A percentile compares a stretch with the other conserved stretches of the same genome.
These are phyloP conservation scores for Auxenochlorella pyrenoidosa DNA, from an alignment of 139 green algal species.

Conservation along the genomic window DNA sequence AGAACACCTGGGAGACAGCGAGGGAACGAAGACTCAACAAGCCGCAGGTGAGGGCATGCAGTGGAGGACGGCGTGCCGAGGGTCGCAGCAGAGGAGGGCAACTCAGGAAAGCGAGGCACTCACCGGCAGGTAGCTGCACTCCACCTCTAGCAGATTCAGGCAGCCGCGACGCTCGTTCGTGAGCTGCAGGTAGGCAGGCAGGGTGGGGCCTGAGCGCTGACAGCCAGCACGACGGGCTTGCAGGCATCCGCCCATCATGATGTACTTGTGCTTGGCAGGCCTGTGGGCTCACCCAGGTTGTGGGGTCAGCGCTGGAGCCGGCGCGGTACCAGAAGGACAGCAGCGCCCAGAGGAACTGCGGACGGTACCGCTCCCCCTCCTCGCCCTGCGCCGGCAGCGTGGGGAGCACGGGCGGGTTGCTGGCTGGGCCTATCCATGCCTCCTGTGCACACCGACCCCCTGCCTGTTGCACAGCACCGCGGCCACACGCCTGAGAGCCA, in stretches of 20 bases:
- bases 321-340: slow-evolving; percentile 15
- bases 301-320: background rate
- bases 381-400: slow-evolving; percentile 4
- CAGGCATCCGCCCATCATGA: no score
- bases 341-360: slow-evolving; percentile 18
- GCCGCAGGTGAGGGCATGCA: no score
- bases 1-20: background rate
- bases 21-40: background rate
- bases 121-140: slow-evolving; percentile 29
- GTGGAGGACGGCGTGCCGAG: no score
- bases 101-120: background rate
- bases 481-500: background rate
- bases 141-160: background rate
- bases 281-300: background rate
- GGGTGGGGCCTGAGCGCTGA: no score
- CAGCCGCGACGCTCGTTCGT: slow-evolving; percentile 12
- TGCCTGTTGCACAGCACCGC: background rate
- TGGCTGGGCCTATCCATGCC: no score
- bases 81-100: no score
- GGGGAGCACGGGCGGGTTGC: no score
- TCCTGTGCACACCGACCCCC: no score
- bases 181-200: background rate
- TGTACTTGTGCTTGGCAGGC: no score
- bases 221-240: no score
- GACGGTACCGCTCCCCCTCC: slow-evolving; percentile 16